A percentile compares a stretch with the other conserved stretches of the same genome.
Evolutionary conservation across 2,329 filamentous ascomycete species (phyloP).

Genomic region (Mollisia scopiformis): DNA sequence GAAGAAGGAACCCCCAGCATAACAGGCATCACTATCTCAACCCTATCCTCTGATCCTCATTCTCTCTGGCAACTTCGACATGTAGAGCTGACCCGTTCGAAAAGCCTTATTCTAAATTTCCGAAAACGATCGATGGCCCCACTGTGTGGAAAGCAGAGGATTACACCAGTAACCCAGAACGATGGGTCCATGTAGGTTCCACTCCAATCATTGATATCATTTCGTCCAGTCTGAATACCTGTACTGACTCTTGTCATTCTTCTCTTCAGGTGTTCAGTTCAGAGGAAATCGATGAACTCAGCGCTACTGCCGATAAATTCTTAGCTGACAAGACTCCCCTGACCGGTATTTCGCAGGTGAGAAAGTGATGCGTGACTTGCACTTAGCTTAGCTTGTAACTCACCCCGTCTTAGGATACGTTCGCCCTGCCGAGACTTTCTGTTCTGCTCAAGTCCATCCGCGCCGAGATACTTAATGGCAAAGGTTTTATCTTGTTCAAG

Average conservation of each 20-base stretch:
- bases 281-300: conserved; percentile 70
- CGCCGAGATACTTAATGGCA: conserved; percentile 75
- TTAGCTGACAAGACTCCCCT: conserved; percentile 65
- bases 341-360: conserved; percentile 69
- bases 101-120: conserved; percentile 70
- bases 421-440: conserved; percentile 55
- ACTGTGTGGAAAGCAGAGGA: conserved; percentile 69
- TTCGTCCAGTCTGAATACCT: too few relatives aligned
- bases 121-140: conserved; percentile 68
- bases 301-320: conserved; percentile 69
- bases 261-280: conserved; percentile 51
- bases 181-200: conserved; percentile 69
- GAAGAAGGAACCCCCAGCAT: not conserved
- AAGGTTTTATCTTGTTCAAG: conserved; percentile 90
- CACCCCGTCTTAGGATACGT: conserved; percentile 5
- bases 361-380: not conserved
- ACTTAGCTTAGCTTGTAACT: too few relatives aligned
- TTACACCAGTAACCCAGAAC: conserved; percentile 35
- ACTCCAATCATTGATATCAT: too few relatives aligned
- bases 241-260: too few relatives aligned
- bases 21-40: too few relatives aligned
- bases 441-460: conserved; percentile 57
- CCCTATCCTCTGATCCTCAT: too few relatives aligned
- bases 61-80: not conserved
- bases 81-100: not conserved